Percentiles rank a stretch among this genome's conserved stretches.
Evolutionary conservation across 768 basidiomycete genomes (phyloP).

Genomic region (Strobilomyces dryophilus): DNA sequence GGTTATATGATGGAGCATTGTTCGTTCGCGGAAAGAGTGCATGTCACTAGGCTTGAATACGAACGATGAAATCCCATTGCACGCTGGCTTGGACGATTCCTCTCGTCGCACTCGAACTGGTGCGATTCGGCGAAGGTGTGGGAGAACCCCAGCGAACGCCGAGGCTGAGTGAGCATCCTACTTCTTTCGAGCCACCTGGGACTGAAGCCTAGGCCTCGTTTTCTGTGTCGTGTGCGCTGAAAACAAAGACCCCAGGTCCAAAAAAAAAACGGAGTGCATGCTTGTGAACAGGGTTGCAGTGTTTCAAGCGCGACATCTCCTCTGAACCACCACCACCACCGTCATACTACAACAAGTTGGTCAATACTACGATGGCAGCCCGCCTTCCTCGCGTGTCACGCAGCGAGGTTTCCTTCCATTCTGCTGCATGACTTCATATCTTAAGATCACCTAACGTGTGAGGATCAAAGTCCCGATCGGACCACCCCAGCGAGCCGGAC

Average conservation of each 20-base stretch:
- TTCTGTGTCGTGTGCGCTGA: background rate
- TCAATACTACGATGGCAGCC: background rate
- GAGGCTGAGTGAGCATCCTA: background rate
- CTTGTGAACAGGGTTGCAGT: background rate
- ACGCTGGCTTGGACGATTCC: background rate
- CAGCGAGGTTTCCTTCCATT: constrained; percentile 25
- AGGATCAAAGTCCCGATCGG: constrained; percentile 18
- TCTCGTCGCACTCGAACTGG: constrained; percentile 7
- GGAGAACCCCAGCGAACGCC: constrained; percentile 1
- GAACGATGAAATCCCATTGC: background rate
- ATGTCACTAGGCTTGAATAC: background rate
- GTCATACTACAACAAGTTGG: too few relatives aligned
- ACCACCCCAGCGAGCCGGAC: background rate
- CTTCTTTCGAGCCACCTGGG: background rate
- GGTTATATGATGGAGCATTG: background rate
- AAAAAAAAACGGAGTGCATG: background rate
- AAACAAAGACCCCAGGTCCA: background rate
- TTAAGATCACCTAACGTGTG: constrained; percentile 11
- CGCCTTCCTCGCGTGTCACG: constrained; percentile 2
- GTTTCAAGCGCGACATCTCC: background rate
- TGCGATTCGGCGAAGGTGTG: constrained; percentile 6
- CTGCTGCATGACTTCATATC: constrained; percentile 7
- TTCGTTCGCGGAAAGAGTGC: constrained; percentile 12
- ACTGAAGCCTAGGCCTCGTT: background rate
- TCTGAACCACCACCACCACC: background rate